Conservation (phyloP, 2,329 filamentous ascomycete genomes). For the Diaporthe destruens region DNA sequence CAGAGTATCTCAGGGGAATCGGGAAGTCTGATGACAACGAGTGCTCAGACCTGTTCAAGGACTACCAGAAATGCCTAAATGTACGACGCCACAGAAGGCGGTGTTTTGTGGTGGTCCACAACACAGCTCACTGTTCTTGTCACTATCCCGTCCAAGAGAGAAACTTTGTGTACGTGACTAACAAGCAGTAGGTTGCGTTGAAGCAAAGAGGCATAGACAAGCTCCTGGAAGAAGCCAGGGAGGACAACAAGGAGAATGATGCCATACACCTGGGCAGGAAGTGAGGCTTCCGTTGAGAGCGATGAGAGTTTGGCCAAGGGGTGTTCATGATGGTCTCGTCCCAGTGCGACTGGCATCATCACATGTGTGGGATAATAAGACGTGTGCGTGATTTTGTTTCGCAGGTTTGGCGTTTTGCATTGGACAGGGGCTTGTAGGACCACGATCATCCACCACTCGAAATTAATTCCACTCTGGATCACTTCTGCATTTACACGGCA, state of each 20-base stretch:
- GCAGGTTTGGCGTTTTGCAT: conserved; percentile 2
- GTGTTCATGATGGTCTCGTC: not conserved
- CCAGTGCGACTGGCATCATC: not conserved
- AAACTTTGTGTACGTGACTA: conserved; percentile 6
- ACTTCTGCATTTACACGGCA: not conserved
- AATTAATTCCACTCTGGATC: conserved; percentile 9
- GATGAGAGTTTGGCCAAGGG: not conserved
- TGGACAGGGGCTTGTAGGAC: not conserved
- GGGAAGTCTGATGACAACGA: conserved; percentile 82
- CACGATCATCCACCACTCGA: conserved; percentile 11
- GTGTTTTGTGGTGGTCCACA: not conserved
- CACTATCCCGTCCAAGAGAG: not conserved
- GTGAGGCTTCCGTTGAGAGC: conserved; percentile 41
- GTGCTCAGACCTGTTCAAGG: conserved; percentile 85
- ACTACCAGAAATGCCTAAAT: conserved; percentile 88
- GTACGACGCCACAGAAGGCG: conserved; percentile 62
- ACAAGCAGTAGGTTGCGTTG: conserved; percentile 76
- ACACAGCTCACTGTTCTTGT: not conserved
- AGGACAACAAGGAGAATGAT: conserved; percentile 91
- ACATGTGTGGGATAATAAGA: not conserved
- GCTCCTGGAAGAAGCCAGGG: conserved; percentile 90
- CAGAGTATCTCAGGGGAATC: conserved; percentile 90
- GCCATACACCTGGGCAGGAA: conserved; percentile 71
- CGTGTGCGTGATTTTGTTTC: not conserved
- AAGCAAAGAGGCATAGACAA: conserved; percentile 93